These are phyloP conservation scores for Fagopyrum tataricum DNA, from an alignment of 148 eudicot genomes.

Conservation along the genomic window DNA sequence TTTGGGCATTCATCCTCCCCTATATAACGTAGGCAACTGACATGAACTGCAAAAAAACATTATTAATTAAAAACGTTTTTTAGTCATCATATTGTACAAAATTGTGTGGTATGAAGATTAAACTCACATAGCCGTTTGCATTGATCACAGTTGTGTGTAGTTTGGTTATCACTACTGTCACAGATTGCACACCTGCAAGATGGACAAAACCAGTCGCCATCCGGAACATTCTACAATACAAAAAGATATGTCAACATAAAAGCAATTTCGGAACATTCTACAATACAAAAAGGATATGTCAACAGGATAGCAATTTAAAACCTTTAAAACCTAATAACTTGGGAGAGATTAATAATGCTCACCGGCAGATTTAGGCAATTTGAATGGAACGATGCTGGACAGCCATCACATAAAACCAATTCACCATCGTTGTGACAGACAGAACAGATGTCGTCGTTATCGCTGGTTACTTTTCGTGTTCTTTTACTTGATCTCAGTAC, in stretches of 20 bases:
- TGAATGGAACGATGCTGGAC: conserved; percentile 93
- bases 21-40: conserved; percentile 56
- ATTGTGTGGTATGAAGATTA: not conserved
- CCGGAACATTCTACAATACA: conserved; percentile 52
- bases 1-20: conserved; percentile 20
- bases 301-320: not conserved
- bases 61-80: not conserved
- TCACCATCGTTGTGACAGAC: conserved; percentile 78
- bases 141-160: conserved; percentile 49
- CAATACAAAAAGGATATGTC: not conserved
- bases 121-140: conserved; percentile 75
- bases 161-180: conserved; percentile 30
- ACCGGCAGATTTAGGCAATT: conserved; percentile 81
- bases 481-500: too few relatives aligned
- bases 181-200: conserved; percentile 82
- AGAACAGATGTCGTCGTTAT: conserved; percentile 92
- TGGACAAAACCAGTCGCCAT: conserved; percentile 91
- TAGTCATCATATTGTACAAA: not conserved
- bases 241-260: too few relatives aligned
- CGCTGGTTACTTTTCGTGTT: conserved; percentile 20
- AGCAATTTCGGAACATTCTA: too few relatives aligned
- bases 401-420: conserved; percentile 65
- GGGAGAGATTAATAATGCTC: conserved; percentile 27
- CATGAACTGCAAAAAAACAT: conserved; percentile 54
- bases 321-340: not conserved